These are phyloP conservation scores for Blastobotrys buckinghamii DNA, from an alignment of 1,139 yeast species.

Conservation along the genomic window DNA sequence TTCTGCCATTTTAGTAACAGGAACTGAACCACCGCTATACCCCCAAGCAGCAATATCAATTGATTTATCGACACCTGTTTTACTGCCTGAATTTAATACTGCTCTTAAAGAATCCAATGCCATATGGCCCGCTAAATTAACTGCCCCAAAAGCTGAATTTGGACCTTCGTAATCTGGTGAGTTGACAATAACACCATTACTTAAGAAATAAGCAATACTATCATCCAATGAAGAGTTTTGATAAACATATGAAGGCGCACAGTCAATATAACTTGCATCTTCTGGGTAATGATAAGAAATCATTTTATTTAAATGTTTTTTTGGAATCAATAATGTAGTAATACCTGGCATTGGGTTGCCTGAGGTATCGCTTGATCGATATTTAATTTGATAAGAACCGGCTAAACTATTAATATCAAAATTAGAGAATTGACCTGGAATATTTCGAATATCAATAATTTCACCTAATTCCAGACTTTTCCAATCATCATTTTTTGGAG, in stretches of 20 bases:
- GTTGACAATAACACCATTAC: slow-evolving; percentile 15
- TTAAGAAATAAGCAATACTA: slow-evolving; percentile 2
- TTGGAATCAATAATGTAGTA: slow-evolving; percentile 28
- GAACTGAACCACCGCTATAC: slow-evolving; percentile 30
- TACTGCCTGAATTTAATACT: slow-evolving; percentile 11
- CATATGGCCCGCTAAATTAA: slow-evolving; percentile 24
- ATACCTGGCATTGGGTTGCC: slow-evolving; percentile 26
- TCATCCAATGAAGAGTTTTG: slow-evolving; percentile 1
- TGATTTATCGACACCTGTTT: slow-evolving; percentile 15
- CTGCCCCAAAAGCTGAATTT: slow-evolving; percentile 22
- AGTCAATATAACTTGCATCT: slow-evolving; percentile 25
- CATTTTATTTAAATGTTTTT: slow-evolving; percentile 18
- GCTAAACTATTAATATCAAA: background rate
- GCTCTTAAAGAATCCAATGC: slow-evolving; percentile 28
- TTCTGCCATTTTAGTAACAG: slow-evolving; percentile 32
- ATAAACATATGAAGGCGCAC: slow-evolving; percentile 26
- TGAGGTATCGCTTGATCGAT: slow-evolving; percentile 23
- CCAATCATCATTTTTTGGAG: slow-evolving; percentile 19
- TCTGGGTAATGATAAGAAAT: slow-evolving; percentile 28
- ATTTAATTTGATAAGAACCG: slow-evolving; percentile 21
- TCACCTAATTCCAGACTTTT: slow-evolving; percentile 16
- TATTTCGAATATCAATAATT: slow-evolving; percentile 15
- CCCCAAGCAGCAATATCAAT: slow-evolving; percentile 25
- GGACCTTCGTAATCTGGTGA: slow-evolving; percentile 30
- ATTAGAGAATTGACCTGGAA: slow-evolving; percentile 8